phyloP scores from a whole-genome alignment of 2,329 filamentous ascomycete genomes.

The Nothopassalora personata region DNA sequence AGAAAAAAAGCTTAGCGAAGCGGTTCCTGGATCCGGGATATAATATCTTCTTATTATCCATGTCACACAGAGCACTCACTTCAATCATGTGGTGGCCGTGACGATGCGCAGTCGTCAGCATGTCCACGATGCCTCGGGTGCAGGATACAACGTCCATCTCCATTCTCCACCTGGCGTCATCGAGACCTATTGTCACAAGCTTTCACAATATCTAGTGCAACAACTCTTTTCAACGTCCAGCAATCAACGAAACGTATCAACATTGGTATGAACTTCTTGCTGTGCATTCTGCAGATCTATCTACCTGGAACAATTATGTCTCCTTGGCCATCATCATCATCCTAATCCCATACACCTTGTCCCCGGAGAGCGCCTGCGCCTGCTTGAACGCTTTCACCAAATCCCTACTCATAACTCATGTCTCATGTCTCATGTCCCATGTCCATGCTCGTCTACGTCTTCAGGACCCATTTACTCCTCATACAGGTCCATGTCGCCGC shows the following conservation, averaged over 20 bases:
- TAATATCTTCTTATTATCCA: too few species aligned
- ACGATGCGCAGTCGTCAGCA: background rate
- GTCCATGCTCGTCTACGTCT: background rate
- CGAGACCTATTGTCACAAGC: background rate
- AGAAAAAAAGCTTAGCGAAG: background rate
- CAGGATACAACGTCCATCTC: background rate
- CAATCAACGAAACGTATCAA: background rate
- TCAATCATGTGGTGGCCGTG: background rate
- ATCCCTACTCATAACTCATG: background rate
- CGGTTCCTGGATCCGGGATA: background rate
- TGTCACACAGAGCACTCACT: background rate
- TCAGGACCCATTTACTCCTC: slow-evolving; percentile 35
- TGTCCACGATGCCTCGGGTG: background rate
- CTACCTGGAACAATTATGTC: slow-evolving; percentile 1
- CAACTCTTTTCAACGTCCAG: background rate
- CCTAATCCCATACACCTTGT: background rate
- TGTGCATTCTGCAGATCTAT: background rate
- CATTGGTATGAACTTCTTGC: background rate
- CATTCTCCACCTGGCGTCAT: background rate
- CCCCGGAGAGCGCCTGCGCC: background rate
- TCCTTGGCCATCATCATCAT: background rate
- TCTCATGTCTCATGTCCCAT: slow-evolving; percentile 1
- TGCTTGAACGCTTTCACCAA: slow-evolving; percentile 19
- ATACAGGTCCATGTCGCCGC: slow-evolving; percentile 58
- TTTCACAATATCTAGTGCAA: background rate